A percentile compares a stretch with the other conserved stretches of the same genome.
phyloP scores from a whole-genome alignment of 2,329 filamentous ascomycete species.

The Arthrobotrys pseudoclavata region DNA sequence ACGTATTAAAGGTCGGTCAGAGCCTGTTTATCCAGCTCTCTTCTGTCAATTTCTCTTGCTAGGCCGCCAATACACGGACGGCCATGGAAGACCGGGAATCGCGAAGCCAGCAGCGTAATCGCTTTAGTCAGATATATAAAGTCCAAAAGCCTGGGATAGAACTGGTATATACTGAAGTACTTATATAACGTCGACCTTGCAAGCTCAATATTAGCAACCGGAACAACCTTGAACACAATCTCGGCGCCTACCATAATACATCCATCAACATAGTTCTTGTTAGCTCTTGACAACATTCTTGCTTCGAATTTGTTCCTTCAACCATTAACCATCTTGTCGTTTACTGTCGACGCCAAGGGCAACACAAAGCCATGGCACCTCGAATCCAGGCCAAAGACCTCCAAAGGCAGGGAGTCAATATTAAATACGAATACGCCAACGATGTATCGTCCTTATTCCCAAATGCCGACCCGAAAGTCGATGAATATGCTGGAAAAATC shows the following conservation, averaged over 20 bases:
- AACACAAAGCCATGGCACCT: slow-evolving; percentile 44
- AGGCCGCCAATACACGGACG: slow-evolving; percentile 37
- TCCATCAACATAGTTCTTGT: background rate
- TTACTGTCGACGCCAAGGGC: slow-evolving; percentile 1
- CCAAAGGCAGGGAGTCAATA: slow-evolving; percentile 38
- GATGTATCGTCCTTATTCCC: slow-evolving; percentile 47
- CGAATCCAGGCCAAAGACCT: slow-evolving; percentile 53
- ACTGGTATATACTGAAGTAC: background rate
- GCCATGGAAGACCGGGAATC: slow-evolving; percentile 17
- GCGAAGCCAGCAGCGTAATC: slow-evolving; percentile 49
- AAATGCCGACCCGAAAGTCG: background rate
- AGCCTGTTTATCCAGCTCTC: slow-evolving; percentile 5
- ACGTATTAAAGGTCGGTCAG: slow-evolving; percentile 7
- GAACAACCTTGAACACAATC: background rate
- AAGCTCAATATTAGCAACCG: background rate
- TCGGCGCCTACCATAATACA: background rate
- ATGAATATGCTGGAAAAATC: slow-evolving; percentile 46
- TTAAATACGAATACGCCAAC: slow-evolving; percentile 49
- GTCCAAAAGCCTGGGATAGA: background rate
- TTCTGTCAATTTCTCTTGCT: slow-evolving; percentile 19
- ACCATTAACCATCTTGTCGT: background rate
- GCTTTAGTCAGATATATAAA: slow-evolving; percentile 8
- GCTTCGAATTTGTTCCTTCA: slow-evolving; percentile 1
- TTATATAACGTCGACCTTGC: background rate
- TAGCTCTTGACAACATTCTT: background rate